Evolutionary conservation across 2,329 filamentous ascomycete genomes (phyloP), one percentile per base, ranked within the genome.

Genomic region (Clathrospora elynae): DNA sequence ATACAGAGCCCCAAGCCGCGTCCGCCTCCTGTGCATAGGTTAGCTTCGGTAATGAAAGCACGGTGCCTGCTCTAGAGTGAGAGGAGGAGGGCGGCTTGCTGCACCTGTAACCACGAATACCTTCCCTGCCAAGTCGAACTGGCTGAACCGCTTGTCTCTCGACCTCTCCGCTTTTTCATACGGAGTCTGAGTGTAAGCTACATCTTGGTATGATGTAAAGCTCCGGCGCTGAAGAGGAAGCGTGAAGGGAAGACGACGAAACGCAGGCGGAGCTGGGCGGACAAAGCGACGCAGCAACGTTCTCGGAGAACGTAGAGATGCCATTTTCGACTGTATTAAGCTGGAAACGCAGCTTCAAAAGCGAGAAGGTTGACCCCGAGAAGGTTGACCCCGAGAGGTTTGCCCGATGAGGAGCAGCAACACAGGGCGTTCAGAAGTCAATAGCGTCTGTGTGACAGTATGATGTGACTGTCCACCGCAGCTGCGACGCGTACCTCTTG

Each of bases 1-100:
- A 90, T 81, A 3, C 83, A 80, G 6, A 91, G 69, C 4, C 87
- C 87, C 2, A 91, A 74, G 0, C 87, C 88, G 42, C 83, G 77
- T 0, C 79, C 86, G 24, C 87, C 83, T 18, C 87, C 87, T 7
- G 83, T 82, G 11, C 4, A 28, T 11, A 17, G 7, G 47, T 64
- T 36, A 63, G 31, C 26, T 49, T 26, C 13, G 11, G 26, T 22
- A 20, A 25, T 14, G 11, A 87, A 40, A 9, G 16, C 14, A 34
- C 26, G 25, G 9, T 11, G 25, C 8, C 14, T 45, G 35, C 35
- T 44, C 14, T 26, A n/a, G 25, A 12, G n/a, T n/a, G 11, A 80
- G 24, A 85, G 66, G 39, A 86, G 80, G 30, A 85, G 66, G 38
- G 87, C 79, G 3, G 85, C 75, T 68, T 81, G 87, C 49, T 71